Evolutionary conservation across 2,329 filamentous ascomycete species (phyloP).

Genomic region (Endoconidiophora laricicola): DNA sequence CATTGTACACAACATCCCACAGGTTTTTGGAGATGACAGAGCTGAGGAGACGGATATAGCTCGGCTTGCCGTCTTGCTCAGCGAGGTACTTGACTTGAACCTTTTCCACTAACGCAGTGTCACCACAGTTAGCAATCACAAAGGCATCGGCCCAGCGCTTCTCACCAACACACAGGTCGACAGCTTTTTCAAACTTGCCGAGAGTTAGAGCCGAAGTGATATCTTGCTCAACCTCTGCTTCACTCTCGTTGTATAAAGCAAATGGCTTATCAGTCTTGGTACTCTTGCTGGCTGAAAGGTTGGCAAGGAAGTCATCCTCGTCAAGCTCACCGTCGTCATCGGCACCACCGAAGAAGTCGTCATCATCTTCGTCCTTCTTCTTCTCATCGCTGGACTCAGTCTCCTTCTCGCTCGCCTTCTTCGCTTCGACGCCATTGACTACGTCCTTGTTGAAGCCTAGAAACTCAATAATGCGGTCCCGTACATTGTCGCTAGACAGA

Average conservation of each 20-base stretch:
- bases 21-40: slow-evolving; percentile 93
- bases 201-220: slow-evolving; percentile 82
- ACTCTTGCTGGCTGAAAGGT: slow-evolving; percentile 72
- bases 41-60: slow-evolving; percentile 76
- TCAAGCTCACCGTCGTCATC: slow-evolving; percentile 45
- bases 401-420: slow-evolving; percentile 20
- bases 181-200: slow-evolving; percentile 77
- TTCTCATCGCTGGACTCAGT: slow-evolving; percentile 24
- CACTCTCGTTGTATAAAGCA: slow-evolving; percentile 69
- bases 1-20: slow-evolving; percentile 96
- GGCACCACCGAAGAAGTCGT: slow-evolving; percentile 57
- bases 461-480: slow-evolving; percentile 72
- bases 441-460: slow-evolving; percentile 58
- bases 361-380: slow-evolving; percentile 43
- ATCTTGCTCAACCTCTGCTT: slow-evolving; percentile 65
- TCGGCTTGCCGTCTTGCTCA: slow-evolving; percentile 65
- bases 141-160: slow-evolving; percentile 90
- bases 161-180: slow-evolving; percentile 76
- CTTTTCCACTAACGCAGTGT: slow-evolving; percentile 83
- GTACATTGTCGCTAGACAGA: slow-evolving; percentile 58
- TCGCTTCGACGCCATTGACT: slow-evolving; percentile 22
- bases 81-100: slow-evolving; percentile 83
- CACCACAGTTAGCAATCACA: slow-evolving; percentile 93
- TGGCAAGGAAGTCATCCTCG: slow-evolving; percentile 72
- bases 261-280: slow-evolving; percentile 92